Base-by-base conservation (phyloP, 768 basidiomycete genomes). In the Tylopilus sp. region DNA sequence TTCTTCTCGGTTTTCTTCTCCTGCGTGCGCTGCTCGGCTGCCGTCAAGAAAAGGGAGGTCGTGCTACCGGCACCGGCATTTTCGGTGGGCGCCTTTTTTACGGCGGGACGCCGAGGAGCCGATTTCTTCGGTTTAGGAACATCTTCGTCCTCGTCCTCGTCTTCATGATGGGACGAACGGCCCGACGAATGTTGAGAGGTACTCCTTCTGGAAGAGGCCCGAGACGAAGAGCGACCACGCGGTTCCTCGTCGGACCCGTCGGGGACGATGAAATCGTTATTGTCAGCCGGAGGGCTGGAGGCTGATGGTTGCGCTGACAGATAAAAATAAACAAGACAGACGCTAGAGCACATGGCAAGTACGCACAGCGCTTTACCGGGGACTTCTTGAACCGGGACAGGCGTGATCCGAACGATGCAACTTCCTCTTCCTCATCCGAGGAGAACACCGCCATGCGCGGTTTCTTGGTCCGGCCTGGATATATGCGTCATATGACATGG, bases 1-100 rank as follows among this genome's bases (percentile, higher is more conserved):
- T 91, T 86, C 74, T 96, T 95, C 51, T 87, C 85, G 14, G 83
- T 82, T 67, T 92, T 96, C 67, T 85, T 87, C 33, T 83, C 80
- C 63, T 85, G 81, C 43, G 83, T 78, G 7, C 87, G 79, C 58
- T 79, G 79, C 66, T 95, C 93, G 3, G 95, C 93, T 8, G 85
- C 85, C 16, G 93, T 96, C 51, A 94, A 74, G 71, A 95, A 90
- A 10, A 71, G 67, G 37, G 68, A 71, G 33, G 66, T 65, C 6
- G 48, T 66, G 24, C 72, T 69, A 40, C 65, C 62, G 24, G 67
- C 67, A 25, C 66, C 60, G 17, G 68, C 49, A n/a, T 59, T 57
- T 6, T 69, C 63, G 8, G 66, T 54, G 46, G 56, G 67, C 51
- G 54, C 50, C 31, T 68, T 74, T 58, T 66, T 70, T 17, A 66